Evolutionary conservation across 352 stramenopile genomes (phyloP), one percentile per base, ranked within the genome.

Genomic region (Phytophthora macrochlamydospora): DNA sequence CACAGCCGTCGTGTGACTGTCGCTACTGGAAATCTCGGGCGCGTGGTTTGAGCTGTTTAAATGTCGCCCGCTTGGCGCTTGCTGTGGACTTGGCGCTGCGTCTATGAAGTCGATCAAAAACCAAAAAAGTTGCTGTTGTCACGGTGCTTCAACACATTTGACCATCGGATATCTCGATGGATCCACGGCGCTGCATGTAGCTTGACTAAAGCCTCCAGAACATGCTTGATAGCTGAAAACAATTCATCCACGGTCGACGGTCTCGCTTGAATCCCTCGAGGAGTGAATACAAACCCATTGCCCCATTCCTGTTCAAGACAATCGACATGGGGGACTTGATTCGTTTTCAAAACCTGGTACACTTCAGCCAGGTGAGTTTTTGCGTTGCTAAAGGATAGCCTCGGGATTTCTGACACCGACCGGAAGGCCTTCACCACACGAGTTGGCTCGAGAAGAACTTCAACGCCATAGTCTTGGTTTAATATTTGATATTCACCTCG

Each of bases 131-230:
- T 24, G 18, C 18, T 24, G 0, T 24, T 24, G 18, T 65, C 33
- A 52, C 58, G 49, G 35, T 38, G 4, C 45, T 55, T 44, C 48
- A 55, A 51, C n/a, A 65, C 58, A 51, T 65, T 65, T 18, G 49
- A 24, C 58, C 49, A 65, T 3, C 49, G 58, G 11, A 65, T 65
- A 28, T 65, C 58, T 28, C 49, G 48, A 45, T 65, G 58, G 28
- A 65, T 65, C 49, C 33, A 50, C 31, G 18, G 29, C 33, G 29
- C 44, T 32, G 13, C 31, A 62, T 71, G 63, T 2, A 71, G 29
- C 9, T 30, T 37, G 28, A 67, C 51, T 2, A 67, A n/a, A 13
- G 44, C 37, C 43, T 67, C 51, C 12, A 67, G 49, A 50, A 71
- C 37, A 40, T 67, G 37, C 33, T 37, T 43, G 7, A 67, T n/a